Conservation (phyloP, 306 rosid species). For the Elaeagnus macrophylla region DNA sequence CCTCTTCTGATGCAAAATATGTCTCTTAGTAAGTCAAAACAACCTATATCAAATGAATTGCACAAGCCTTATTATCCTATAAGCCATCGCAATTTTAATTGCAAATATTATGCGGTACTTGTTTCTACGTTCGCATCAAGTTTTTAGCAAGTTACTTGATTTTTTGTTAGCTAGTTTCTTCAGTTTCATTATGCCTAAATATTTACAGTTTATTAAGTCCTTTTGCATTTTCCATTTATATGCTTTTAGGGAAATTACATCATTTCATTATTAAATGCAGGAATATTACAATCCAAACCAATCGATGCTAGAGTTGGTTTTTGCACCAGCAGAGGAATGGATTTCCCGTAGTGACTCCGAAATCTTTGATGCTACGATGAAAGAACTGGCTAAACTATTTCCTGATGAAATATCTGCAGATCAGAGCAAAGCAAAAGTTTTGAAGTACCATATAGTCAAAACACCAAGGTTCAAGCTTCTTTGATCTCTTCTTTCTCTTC, state of each 20-base stretch:
- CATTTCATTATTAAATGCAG: conserved; percentile 32
- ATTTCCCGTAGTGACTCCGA: conserved; percentile 73
- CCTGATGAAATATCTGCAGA: conserved; percentile 91
- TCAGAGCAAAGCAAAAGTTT: conserved; percentile 87
- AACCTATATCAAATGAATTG: too few species aligned
- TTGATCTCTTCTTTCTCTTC: neutral
- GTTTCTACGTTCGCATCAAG: too few species aligned
- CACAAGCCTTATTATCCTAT: too few species aligned
- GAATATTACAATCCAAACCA: conserved; percentile 85
- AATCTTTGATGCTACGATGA: conserved; percentile 85
- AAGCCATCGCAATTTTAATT: too few species aligned
- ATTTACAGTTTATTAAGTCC: neutral
- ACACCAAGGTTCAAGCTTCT: conserved; percentile 67
- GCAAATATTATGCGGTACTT: too few species aligned
- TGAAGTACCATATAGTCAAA: conserved; percentile 88
- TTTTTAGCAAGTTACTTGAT: too few species aligned
- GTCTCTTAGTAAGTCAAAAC: too few species aligned
- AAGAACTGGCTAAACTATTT: conserved; percentile 87
- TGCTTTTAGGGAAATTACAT: neutral
- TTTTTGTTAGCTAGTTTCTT: too few species aligned
- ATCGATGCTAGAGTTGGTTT: conserved; percentile 96
- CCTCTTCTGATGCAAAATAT: too few species aligned
- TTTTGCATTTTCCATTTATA: neutral
- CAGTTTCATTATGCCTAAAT: neutral
- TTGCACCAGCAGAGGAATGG: conserved; percentile 99